Evolutionary conservation across 1,284 basidiomycete genomes (phyloP).

Genomic region (Bjerkandera adusta): DNA sequence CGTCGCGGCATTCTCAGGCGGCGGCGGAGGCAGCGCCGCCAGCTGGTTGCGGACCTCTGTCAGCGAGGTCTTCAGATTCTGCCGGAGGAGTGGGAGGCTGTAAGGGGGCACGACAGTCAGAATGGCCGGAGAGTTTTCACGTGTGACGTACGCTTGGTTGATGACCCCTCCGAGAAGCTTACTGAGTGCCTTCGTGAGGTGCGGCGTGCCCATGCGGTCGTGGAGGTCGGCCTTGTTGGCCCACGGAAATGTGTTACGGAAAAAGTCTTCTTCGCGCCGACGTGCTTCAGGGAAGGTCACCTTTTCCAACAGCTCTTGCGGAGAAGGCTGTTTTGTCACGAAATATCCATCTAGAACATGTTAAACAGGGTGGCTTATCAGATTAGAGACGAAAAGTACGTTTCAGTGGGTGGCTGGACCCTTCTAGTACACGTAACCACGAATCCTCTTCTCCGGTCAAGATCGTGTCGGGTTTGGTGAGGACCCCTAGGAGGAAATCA

Average conservation of each 20-base stretch:
- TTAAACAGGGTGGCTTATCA: background rate
- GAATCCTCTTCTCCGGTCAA: slow-evolving; percentile 53
- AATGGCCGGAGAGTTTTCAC: background rate
- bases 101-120: background rate
- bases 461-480: slow-evolving; percentile 80
- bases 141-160: slow-evolving; percentile 14
- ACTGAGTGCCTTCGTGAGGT: slow-evolving; percentile 17
- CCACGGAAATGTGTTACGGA: slow-evolving; percentile 13
- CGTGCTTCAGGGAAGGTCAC: slow-evolving; percentile 11
- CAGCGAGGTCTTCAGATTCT: slow-evolving; percentile 46
- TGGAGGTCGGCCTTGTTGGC: slow-evolving; percentile 5
- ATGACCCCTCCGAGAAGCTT: slow-evolving; percentile 17
- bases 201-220: slow-evolving; percentile 16
- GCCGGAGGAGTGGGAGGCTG: slow-evolving; percentile 63
- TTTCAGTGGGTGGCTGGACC: slow-evolving; percentile 35
- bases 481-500: slow-evolving; percentile 51
- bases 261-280: slow-evolving; percentile 13
- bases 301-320: slow-evolving; percentile 16
- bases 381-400: slow-evolving; percentile 14
- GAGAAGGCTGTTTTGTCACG: slow-evolving; percentile 20
- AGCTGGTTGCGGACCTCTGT: slow-evolving; percentile 36
- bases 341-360: slow-evolving; percentile 20
- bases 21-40: slow-evolving; percentile 45
- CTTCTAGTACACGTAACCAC: slow-evolving; percentile 50
- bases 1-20: slow-evolving; percentile 50